Conservation (phyloP, 176 grass and related monocot genomes). For the Miscanthus lutarioriparius region DNA sequence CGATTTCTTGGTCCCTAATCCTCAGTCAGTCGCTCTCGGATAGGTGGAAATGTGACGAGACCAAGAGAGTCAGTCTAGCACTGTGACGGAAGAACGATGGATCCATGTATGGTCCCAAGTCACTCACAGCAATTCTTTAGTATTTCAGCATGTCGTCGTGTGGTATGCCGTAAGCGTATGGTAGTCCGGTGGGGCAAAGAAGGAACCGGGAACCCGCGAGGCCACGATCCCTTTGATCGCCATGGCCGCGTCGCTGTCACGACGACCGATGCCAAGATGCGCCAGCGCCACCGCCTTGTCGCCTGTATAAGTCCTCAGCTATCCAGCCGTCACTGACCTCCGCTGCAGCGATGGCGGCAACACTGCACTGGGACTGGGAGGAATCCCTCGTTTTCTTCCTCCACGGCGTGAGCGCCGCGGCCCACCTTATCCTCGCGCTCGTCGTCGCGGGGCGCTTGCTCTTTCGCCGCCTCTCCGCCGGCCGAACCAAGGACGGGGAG, state of each 20-base stretch:
- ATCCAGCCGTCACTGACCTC: not conserved
- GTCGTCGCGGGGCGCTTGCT: conserved; percentile 33
- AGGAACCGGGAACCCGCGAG: not conserved
- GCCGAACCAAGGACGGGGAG: not conserved
- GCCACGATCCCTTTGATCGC: not conserved
- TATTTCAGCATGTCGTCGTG: too few relatives aligned
- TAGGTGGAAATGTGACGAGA: too few relatives aligned
- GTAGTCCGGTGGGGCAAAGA: not conserved
- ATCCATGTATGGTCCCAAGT: too few relatives aligned
- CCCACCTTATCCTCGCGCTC: conserved; percentile 34
- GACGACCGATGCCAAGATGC: too few relatives aligned
- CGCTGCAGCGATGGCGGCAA: not conserved
- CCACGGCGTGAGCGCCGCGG: conserved; percentile 12
- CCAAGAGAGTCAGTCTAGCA: too few relatives aligned
- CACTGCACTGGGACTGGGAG: not conserved
- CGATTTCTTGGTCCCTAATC: not conserved
- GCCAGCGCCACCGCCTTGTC: too few relatives aligned
- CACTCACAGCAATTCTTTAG: too few relatives aligned
- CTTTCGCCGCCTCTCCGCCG: not conserved
- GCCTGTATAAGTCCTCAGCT: not conserved
- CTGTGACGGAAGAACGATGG: too few relatives aligned
- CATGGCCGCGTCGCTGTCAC: not conserved
- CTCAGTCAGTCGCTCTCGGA: not conserved
- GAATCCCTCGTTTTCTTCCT: not conserved
- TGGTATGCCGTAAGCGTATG: too few relatives aligned